Conservation (phyloP, 192 early-diverging fungal genomes). For the Gaertneriomyces semiglobifer region DNA sequence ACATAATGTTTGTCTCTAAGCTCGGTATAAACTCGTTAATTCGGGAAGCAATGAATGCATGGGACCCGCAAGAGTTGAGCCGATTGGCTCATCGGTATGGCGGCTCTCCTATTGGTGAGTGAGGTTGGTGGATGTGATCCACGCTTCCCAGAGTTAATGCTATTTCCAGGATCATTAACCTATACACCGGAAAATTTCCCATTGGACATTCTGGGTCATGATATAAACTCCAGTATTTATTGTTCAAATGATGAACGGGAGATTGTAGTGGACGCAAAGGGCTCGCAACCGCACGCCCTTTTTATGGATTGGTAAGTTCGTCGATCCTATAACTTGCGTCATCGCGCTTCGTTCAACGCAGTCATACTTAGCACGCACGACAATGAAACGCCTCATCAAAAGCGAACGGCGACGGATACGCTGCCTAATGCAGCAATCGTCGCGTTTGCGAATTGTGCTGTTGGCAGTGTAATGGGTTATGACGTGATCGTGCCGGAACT, state of each 20-base stretch:
- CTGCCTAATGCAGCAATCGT: constrained; percentile 88
- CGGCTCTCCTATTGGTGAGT: constrained; percentile 80
- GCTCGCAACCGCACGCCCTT: constrained; percentile 83
- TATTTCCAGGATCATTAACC: constrained; percentile 52
- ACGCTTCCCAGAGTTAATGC: neutral
- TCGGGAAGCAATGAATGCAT: constrained; percentile 97
- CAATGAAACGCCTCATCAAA: constrained; percentile 94
- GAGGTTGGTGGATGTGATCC: neutral
- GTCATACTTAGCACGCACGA: constrained; percentile 79
- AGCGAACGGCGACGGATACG: constrained; percentile 83
- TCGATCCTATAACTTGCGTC: neutral
- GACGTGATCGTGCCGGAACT: constrained; percentile 89
- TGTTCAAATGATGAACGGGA: constrained; percentile 39
- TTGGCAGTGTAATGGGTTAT: constrained; percentile 96
- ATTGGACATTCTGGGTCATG: constrained; percentile 70
- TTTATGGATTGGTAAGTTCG: constrained; percentile 83
- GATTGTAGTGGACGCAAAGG: constrained; percentile 68
- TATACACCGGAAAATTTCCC: constrained; percentile 48
- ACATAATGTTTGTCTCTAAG: constrained; percentile 85
- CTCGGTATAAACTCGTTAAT: constrained; percentile 96
- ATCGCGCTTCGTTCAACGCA: neutral
- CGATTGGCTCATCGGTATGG: constrained; percentile 87
- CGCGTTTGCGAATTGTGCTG: constrained; percentile 83
- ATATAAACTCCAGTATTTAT: constrained; percentile 36
- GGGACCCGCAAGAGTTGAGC: constrained; percentile 86